A percentile compares a stretch with the other conserved stretches of the same genome.
Conservation (phyloP, 805 yeast genomes). For the Yarrowia phangngaensis region DNA sequence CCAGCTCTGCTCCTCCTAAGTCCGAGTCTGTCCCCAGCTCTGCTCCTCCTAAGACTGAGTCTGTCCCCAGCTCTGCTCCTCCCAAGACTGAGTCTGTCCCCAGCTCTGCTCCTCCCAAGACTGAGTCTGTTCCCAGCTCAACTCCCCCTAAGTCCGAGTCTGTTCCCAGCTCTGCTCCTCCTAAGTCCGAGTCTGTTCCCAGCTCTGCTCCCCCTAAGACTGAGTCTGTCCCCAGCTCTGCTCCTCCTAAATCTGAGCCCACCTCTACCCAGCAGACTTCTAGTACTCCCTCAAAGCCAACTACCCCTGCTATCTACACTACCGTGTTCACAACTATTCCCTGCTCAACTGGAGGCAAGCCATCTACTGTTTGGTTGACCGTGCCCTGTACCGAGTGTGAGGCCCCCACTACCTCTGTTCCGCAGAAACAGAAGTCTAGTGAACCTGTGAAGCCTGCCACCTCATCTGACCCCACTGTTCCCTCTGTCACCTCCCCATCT, state of each 20-base stretch:
- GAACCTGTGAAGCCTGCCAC: conserved; percentile 1
- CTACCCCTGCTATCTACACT: not conserved
- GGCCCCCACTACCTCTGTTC: not conserved
- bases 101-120: no score
- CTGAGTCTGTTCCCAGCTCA: not conserved
- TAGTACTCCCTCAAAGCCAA: no score
- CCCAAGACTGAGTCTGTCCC: not conserved
- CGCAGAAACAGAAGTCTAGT: conserved; percentile 4
- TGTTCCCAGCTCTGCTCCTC: not conserved
- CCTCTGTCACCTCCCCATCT: not conserved
- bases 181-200: not conserved
- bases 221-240: not conserved
- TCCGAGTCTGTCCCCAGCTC: not conserved
- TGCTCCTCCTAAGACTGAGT: not conserved
- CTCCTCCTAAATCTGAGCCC: no score
- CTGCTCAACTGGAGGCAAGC: conserved; percentile 7
- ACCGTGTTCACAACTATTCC: conserved; percentile 11
- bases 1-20: conserved; percentile 4
- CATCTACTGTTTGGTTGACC: conserved; percentile 3
- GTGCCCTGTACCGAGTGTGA: conserved; percentile 12
- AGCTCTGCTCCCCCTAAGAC: not conserved
- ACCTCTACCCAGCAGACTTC: no score
- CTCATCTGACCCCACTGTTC: not conserved
- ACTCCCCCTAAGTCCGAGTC: conserved; percentile 1
- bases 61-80: not conserved